phyloP scores from a whole-genome alignment of 768 basidiomycete genomes.

The Panus rudis region DNA sequence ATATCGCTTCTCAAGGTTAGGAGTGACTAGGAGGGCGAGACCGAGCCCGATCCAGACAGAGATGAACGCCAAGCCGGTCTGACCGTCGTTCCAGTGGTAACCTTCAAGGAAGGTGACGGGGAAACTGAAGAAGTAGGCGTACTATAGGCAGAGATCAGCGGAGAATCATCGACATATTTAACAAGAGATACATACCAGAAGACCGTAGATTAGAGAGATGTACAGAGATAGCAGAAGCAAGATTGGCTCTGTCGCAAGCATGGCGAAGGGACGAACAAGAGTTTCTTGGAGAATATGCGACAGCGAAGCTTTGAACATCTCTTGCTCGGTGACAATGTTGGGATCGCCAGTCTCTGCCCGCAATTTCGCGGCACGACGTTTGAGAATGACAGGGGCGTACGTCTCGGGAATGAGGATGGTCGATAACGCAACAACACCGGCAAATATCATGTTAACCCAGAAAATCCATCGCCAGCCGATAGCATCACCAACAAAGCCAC shows the following conservation, averaged over 20 bases:
- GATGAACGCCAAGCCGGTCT: slow-evolving; percentile 33
- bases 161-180: slow-evolving; percentile 6
- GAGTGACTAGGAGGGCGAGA: slow-evolving; percentile 28
- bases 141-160: slow-evolving; percentile 12
- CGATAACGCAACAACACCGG: slow-evolving; percentile 23
- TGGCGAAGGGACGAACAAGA: slow-evolving; percentile 35
- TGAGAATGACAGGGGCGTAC: slow-evolving; percentile 37
- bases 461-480: slow-evolving; percentile 33
- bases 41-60: slow-evolving; percentile 33
- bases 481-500: slow-evolving; percentile 36
- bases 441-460: slow-evolving; percentile 37
- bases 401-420: slow-evolving; percentile 38
- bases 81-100: slow-evolving; percentile 30
- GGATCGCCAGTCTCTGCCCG: slow-evolving; percentile 29
- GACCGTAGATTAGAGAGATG: slow-evolving; percentile 36
- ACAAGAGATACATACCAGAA: slow-evolving; percentile 18
- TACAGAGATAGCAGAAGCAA: slow-evolving; percentile 38
- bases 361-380: slow-evolving; percentile 30
- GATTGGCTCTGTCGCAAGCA: slow-evolving; percentile 41
- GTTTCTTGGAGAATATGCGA: slow-evolving; percentile 32
- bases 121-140: slow-evolving; percentile 28
- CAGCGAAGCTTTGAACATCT: slow-evolving; percentile 29
- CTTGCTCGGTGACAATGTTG: slow-evolving; percentile 36
- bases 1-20: slow-evolving; percentile 28
- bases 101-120: slow-evolving; percentile 33